Evolutionary conservation across 2,329 filamentous ascomycete species (phyloP), one percentile per base, ranked within the genome.

Genomic region (Aspergillus luchuensis): DNA sequence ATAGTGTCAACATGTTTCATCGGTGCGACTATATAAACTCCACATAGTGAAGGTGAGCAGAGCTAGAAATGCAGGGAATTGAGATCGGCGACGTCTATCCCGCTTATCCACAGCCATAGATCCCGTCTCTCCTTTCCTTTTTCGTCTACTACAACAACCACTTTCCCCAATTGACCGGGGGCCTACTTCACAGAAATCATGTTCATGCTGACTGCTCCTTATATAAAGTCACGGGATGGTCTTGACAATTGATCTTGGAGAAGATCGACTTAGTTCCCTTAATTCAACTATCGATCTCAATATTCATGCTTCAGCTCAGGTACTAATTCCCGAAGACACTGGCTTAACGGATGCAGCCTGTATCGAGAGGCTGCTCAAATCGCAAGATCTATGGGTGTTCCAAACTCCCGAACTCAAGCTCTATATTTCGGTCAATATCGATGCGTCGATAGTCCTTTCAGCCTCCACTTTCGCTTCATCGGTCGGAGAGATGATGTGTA

Each of bases 321-420:
- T 72, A 13, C 52, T 58, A 13, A 38, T 58, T 39, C 45, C 58
- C 2, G 23, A 52, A 5, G 17, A 28, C 3, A 38, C 7, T 8
- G 11, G 10, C 19, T 23, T n/a, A 21, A 47, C 15, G 28, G 13
- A 56, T 4, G 39, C 38, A 3, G 36, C 49, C 17, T 23, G 19
- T 8, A n/a, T 65, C n/a, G 39, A 57, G 30, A 41, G 67, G 5
- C 8, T 51, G 15, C 39, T 66, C 21, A 13, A 56, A 48, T 56
- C 57, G 41, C 21, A 49, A 54, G 50, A 59, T 13, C 23, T 69
- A 28, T 78, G 75, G 75, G 63, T 74, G 7, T 65, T 59, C 33
- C 69, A 72, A 57, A 63, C 66, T 10, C 68, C 70, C 6, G 67
- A 71, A 28, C 49, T 76, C 7, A 62, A 62, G 41, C 56, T 78